These are phyloP conservation scores for Neospora caninum DNA, from an alignment of 169 alveolate genomes.

Conservation along the genomic window DNA sequence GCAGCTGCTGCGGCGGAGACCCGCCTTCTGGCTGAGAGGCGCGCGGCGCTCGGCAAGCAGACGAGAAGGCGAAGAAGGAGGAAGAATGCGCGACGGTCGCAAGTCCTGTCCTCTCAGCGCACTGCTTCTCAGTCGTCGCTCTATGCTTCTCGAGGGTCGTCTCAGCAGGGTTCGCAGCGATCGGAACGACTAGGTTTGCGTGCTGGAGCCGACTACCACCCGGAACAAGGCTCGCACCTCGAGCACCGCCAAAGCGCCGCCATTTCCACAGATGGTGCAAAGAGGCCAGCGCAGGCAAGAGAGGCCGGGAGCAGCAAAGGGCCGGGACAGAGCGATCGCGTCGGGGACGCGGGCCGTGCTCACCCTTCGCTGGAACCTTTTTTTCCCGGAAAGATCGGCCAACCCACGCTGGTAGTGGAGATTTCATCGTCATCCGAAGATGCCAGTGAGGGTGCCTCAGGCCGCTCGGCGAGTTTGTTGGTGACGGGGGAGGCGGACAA, in stretches of 20 bases:
- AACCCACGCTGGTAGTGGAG: background rate
- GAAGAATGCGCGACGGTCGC: background rate
- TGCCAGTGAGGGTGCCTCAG: background rate
- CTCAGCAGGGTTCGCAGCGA: background rate
- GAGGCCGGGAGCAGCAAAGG: too few species aligned
- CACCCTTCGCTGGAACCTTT: background rate
- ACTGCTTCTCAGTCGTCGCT: background rate
- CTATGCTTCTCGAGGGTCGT: background rate
- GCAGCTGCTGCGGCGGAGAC: background rate
- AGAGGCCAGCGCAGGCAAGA: too few species aligned
- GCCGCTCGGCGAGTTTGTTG: background rate
- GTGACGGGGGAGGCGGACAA: background rate
- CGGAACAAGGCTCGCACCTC: too few species aligned
- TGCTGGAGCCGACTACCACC: too few species aligned
- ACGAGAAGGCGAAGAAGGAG: background rate
- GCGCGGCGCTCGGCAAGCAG: background rate
- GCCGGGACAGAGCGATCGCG: too few species aligned
- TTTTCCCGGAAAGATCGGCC: background rate
- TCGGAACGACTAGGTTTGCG: background rate
- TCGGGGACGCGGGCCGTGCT: background rate
- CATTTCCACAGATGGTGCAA: too few species aligned
- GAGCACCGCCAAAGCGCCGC: too few species aligned
- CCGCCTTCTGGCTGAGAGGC: background rate
- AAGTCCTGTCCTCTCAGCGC: background rate
- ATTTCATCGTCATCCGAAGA: background rate